phyloP scores from a whole-genome alignment of 1,284 basidiomycete genomes.

The Neonothopanus nambi region DNA sequence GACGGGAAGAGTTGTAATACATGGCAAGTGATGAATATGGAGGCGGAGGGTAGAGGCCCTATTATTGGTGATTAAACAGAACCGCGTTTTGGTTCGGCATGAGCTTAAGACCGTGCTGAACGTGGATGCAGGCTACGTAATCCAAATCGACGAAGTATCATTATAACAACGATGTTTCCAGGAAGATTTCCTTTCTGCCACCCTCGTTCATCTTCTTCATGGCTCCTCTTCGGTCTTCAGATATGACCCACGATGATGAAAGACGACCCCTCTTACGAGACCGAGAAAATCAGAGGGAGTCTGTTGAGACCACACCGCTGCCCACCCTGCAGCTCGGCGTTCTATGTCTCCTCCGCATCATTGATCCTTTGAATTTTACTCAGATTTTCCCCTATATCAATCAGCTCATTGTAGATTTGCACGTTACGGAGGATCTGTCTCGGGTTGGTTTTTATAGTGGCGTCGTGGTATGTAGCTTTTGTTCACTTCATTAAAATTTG shows the following conservation, averaged over 20 bases:
- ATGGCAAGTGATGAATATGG: conserved; percentile 81
- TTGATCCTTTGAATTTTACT: conserved; percentile 38
- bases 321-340: conserved; percentile 28
- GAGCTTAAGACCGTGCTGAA: too few species aligned
- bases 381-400: conserved; percentile 43
- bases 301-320: not conserved
- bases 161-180: too few species aligned
- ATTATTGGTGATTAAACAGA: not conserved
- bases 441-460: conserved; percentile 44
- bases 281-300: conserved; percentile 5
- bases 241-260: not conserved
- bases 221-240: too few species aligned
- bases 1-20: conserved; percentile 83
- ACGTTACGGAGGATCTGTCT: conserved; percentile 34
- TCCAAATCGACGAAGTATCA: too few species aligned
- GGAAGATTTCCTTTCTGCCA: too few species aligned
- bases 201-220: too few species aligned
- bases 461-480: conserved; percentile 33
- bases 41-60: conserved; percentile 71
- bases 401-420: conserved; percentile 36
- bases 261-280: conserved; percentile 5
- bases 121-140: too few species aligned
- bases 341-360: conserved; percentile 35
- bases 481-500: conserved; percentile 9
- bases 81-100: too few species aligned